Base-by-base conservation (phyloP, 2,329 filamentous ascomycete species). In the Aspergillus niger region DNA sequence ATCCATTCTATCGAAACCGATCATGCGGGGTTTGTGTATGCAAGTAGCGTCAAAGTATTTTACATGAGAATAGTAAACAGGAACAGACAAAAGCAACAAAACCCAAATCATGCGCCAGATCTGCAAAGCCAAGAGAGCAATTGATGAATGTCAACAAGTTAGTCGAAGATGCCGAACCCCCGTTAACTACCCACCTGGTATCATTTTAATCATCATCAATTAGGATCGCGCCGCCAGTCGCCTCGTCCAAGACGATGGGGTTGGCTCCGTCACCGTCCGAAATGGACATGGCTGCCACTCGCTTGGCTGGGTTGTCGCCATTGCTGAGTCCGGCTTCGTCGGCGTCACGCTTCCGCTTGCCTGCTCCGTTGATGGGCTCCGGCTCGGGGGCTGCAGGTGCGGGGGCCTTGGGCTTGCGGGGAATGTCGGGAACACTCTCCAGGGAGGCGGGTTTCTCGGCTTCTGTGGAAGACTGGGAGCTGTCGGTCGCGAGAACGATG, bases 191-290 rank as follows among this genome's bases (percentile, higher is more conserved):
- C 44, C 28, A 30, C 28, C 28, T 53, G 53, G 41, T 47, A 52
- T 58, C 22, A 17, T 51, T 59, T 63, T 32, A 64, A 26, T 67
- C 63, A 72, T 88, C 85, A 59, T 87, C 77, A 70, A 92, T 91
- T 61, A 90, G 70, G 67, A 91, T 91, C 20, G 86, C 83, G 22
- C 87, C 88, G 57, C 79, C 81, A n/a, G 75, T 78, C 2, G 74
- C 70, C 55, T 80, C 83, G 52, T 85, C 84, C 11, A 88, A 58
- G 47, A 78, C 67, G 36, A 80, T 78, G 13, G 72, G 70, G 32
- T 73, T 61, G n/a, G 67, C 64, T 28, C 65, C 66, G 48, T 80
- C 43, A 78, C 79, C 80, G 43, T 82, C 79, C 26, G 77, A 75
- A 1, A 70, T 68, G 0, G 72, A 67, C 3, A 72, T 67, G 22